phyloP scores from a whole-genome alignment of 148 eudicot genomes.

The Rhododendron henanense region DNA sequence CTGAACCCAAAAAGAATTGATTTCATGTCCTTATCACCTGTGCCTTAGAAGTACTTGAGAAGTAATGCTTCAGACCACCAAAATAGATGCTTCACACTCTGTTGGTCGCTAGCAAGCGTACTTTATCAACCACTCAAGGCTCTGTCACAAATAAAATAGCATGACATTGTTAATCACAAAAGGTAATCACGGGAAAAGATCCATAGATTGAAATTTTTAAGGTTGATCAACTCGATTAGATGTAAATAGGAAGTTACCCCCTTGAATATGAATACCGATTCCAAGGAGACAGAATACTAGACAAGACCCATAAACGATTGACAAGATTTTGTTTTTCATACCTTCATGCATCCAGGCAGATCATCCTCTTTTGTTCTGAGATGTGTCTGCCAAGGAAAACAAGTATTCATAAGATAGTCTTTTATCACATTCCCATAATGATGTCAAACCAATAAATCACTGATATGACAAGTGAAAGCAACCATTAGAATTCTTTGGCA shows the following conservation, averaged over 20 bases:
- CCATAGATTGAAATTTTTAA: neutral
- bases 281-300: neutral
- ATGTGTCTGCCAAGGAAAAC: conserved; percentile 48
- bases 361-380: conserved; percentile 55
- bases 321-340: conserved; percentile 14
- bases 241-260: neutral
- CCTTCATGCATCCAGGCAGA: conserved; percentile 77
- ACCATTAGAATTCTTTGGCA: neutral
- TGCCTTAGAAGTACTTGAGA: neutral
- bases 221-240: neutral
- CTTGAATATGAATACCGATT: neutral
- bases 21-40: neutral
- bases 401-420: neutral
- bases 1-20: neutral
- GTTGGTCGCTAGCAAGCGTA: conserved; percentile 9
- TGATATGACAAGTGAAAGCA: neutral
- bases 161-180: neutral
- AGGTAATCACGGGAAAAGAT: neutral
- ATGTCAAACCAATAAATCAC: neutral
- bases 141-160: conserved; percentile 13
- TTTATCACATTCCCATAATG: neutral
- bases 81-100: neutral
- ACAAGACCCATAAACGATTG: neutral
- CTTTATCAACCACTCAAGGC: conserved; percentile 24
- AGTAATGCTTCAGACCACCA: neutral